These are phyloP conservation scores for Phytopythium mirpurense DNA, from an alignment of 352 stramenopile genomes.

Conservation along the genomic window DNA sequence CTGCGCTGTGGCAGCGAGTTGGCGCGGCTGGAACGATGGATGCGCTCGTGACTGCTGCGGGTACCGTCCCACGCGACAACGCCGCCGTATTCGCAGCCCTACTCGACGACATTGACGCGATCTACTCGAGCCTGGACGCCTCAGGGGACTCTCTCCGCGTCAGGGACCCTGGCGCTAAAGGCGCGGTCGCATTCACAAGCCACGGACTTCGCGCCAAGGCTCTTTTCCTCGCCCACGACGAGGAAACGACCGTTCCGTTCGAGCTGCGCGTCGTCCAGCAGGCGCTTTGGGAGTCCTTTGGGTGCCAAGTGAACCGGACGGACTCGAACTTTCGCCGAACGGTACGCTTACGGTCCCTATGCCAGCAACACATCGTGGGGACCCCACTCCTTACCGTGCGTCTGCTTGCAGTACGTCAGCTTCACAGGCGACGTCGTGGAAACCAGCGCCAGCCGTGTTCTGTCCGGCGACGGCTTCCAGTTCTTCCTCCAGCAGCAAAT, in stretches of 20 bases:
- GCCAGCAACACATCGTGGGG: too few relatives aligned
- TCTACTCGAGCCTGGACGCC: not conserved
- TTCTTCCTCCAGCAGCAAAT: slow-evolving; percentile 1
- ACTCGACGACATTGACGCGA: not conserved
- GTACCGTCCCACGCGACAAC: not conserved
- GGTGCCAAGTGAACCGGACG: not conserved
- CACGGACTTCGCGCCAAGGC: not conserved
- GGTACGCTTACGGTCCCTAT: not conserved
- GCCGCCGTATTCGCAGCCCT: not conserved
- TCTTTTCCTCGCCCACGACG: not conserved
- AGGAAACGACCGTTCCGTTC: not conserved
- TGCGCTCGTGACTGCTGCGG: not conserved
- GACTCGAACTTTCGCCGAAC: not conserved
- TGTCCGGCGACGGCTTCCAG: not conserved
- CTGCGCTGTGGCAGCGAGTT: too few relatives aligned
- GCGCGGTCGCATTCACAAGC: not conserved
- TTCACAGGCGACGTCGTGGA: slow-evolving; percentile 1
- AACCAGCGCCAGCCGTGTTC: not conserved
- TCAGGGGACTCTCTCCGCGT: not conserved
- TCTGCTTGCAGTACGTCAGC: not conserved
- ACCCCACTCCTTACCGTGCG: not conserved
- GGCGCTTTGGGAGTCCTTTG: not conserved
- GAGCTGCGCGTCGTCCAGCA: not conserved
- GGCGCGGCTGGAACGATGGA: too few relatives aligned
- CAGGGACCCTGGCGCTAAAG: not conserved